Conservation (phyloP, 495 filamentous ascomycete genomes). For the Neurospora sp. region DNA sequence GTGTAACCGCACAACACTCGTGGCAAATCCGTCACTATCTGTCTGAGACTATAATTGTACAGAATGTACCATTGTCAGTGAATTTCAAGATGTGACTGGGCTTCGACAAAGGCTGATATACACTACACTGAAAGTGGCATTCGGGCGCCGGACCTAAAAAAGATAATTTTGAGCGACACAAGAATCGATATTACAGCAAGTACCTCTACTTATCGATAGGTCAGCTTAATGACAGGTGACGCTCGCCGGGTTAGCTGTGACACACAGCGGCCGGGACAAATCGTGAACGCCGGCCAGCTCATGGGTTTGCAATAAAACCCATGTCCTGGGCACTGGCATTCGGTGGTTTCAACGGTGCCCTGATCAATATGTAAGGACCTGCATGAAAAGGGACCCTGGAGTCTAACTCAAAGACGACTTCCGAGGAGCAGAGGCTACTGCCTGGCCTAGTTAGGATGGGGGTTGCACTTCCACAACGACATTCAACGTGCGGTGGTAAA, state of each 20-base stretch:
- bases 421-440: too few species aligned
- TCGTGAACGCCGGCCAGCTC: not conserved
- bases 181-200: not conserved
- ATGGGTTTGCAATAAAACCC: not conserved
- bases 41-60: not conserved
- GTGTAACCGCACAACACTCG: not conserved
- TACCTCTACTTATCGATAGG: not conserved
- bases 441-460: too few species aligned
- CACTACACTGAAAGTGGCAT: not conserved
- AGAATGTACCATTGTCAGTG: not conserved
- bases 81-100: not conserved
- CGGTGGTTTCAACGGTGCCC: not conserved
- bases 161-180: not conserved
- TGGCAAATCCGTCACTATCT: not conserved
- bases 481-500: too few species aligned
- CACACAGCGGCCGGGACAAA: not conserved
- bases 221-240: not conserved
- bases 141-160: not conserved
- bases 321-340: not conserved
- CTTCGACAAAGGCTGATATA: not conserved
- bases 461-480: too few species aligned
- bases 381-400: not conserved
- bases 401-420: too few species aligned
- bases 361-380: not conserved
- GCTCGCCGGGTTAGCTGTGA: not conserved